A percentile compares a stretch with the other conserved stretches of the same genome.
These are phyloP conservation scores for Vitis vinifera DNA, from an alignment of 164 flowering plant species.

Conservation along the genomic window ASM3070453v1 NC_081808.1:6082001-6082500, in stretches of 20 bases:
- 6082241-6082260: slow-evolving; percentile 68
- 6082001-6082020: too few relatives aligned
- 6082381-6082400: too few relatives aligned
- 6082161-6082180: slow-evolving; percentile 92
- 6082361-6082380: too few relatives aligned
- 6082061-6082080: too few relatives aligned
- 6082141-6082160: slow-evolving; percentile 63
- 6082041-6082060: too few relatives aligned
- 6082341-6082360: too few relatives aligned
- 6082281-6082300: slow-evolving; percentile 7
- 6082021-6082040: too few relatives aligned
- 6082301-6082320: background rate
- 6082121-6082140: background rate
- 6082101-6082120: background rate
- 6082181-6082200: slow-evolving; percentile 89
- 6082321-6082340: background rate
- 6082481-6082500: slow-evolving; percentile 57
- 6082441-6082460: slow-evolving; percentile 79
- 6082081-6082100: too few relatives aligned
- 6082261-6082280: slow-evolving; percentile 92
- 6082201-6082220: slow-evolving; percentile 86
- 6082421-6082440: slow-evolving; percentile 88
- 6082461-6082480: slow-evolving; percentile 89
- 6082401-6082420: slow-evolving; percentile 86
- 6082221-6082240: slow-evolving; percentile 97